These are phyloP conservation scores for Trichoderma polysporum DNA, from an alignment of 2,329 filamentous ascomycete species.

Conservation along the genomic window DNA sequence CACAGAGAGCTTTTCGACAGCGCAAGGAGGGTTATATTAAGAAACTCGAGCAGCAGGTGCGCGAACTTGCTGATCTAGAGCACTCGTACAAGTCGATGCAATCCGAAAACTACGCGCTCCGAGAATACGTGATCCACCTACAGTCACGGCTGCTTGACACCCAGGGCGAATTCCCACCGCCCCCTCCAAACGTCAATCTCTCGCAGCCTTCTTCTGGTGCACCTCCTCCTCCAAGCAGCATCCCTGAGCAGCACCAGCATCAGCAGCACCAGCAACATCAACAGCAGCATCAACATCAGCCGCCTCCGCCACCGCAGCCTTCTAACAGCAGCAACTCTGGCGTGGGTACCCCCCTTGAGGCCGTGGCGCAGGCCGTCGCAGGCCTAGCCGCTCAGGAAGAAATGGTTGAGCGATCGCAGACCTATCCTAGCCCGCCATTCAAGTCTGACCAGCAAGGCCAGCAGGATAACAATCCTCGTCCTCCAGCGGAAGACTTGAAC, in stretches of 20 bases:
- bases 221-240: slow-evolving; percentile 28
- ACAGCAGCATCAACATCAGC: slow-evolving; percentile 8
- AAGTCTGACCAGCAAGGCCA: slow-evolving; percentile 41
- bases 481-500: slow-evolving; percentile 53
- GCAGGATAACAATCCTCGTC: slow-evolving; percentile 35
- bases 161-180: slow-evolving; percentile 79
- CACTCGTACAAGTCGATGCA: slow-evolving; percentile 78
- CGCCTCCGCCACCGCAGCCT: slow-evolving; percentile 14
- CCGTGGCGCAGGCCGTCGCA: slow-evolving; percentile 51
- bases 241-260: slow-evolving; percentile 28
- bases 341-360: slow-evolving; percentile 44
- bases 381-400: slow-evolving; percentile 45
- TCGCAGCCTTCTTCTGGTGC: slow-evolving; percentile 31
- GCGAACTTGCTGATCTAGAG: slow-evolving; percentile 74
- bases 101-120: slow-evolving; percentile 82
- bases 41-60: slow-evolving; percentile 91
- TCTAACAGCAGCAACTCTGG: slow-evolving; percentile 28
- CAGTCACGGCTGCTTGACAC: slow-evolving; percentile 83
- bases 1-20: slow-evolving; percentile 90
- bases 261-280: slow-evolving; percentile 3
- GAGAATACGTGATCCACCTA: slow-evolving; percentile 89
- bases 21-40: slow-evolving; percentile 98
- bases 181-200: slow-evolving; percentile 77
- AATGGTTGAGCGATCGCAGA: slow-evolving; percentile 37
- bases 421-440: slow-evolving; percentile 33